Conservation (phyloP, 2,329 filamentous ascomycete species). For the Chalara sp. region DNA sequence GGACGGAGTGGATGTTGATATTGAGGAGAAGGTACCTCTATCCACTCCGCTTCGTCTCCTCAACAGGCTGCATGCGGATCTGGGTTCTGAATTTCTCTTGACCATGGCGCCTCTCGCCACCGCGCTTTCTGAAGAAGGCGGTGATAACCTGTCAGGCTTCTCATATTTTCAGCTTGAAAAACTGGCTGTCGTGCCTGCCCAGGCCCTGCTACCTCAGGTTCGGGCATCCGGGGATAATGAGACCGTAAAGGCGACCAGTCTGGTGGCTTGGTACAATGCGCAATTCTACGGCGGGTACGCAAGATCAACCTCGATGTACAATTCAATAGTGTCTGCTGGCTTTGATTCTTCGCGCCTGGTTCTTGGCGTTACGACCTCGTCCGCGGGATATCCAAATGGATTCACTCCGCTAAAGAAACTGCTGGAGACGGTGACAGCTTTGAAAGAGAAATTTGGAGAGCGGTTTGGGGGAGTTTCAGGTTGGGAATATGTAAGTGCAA, state of each 20-base stretch:
- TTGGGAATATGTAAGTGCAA: constrained; percentile 47
- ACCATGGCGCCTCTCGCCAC: constrained; percentile 50
- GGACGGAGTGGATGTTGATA: constrained; percentile 83
- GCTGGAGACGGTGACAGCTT: constrained; percentile 29
- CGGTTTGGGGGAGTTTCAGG: constrained; percentile 28
- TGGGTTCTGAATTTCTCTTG: constrained; percentile 63
- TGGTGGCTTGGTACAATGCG: constrained; percentile 8
- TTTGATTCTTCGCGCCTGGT: constrained; percentile 7
- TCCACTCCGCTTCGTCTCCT: constrained; percentile 71
- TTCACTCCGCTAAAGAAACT: constrained; percentile 2
- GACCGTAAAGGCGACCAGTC: constrained; percentile 21
- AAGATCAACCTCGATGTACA: constrained; percentile 2
- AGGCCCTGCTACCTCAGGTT: not conserved
- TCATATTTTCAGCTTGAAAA: constrained; percentile 81
- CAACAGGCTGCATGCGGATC: constrained; percentile 64
- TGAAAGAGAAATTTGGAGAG: constrained; percentile 6
- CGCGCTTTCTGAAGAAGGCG: constrained; percentile 44
- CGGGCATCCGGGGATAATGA: not conserved
- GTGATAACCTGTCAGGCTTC: constrained; percentile 32
- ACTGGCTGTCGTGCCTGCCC: not conserved
- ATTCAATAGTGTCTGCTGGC: constrained; percentile 4
- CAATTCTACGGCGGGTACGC: constrained; percentile 11
- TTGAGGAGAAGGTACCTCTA: constrained; percentile 71
- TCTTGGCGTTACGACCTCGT: constrained; percentile 1
- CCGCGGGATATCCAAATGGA: constrained; percentile 5